Conservation (phyloP, 148 eudicot species). For the Pharnaceum exiguum region DNA sequence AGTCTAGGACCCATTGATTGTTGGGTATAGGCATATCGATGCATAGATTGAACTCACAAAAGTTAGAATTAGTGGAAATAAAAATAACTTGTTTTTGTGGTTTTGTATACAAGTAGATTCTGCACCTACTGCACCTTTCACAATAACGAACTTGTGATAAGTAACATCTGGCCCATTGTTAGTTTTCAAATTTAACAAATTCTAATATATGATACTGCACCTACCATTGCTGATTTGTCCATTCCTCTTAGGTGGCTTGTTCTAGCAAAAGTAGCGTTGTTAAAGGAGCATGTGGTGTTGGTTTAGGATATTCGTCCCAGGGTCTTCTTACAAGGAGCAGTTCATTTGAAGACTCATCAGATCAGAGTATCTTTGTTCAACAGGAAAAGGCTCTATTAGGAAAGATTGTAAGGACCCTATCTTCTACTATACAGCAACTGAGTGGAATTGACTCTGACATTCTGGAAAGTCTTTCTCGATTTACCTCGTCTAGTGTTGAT, state of each 20-base stretch:
- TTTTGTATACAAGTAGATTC: no score
- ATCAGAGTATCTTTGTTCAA: slow-evolving; percentile 31
- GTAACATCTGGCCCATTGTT: no score
- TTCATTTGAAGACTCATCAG: slow-evolving; percentile 30
- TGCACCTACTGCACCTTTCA: no score
- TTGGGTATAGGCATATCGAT: no score
- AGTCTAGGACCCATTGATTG: no score
- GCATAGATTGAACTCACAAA: no score
- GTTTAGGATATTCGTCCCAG: slow-evolving; percentile 82
- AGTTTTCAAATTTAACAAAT: no score
- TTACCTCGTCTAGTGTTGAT: slow-evolving; percentile 33
- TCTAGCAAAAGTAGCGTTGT: slow-evolving; percentile 66
- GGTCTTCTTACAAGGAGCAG: slow-evolving; percentile 59
- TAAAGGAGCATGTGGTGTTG: slow-evolving; percentile 94
- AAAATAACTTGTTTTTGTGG: no score
- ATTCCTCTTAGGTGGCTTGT: slow-evolving; percentile 57
- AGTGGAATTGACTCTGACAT: slow-evolving; percentile 34
- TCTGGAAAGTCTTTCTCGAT: slow-evolving; percentile 40
- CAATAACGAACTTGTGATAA: no score
- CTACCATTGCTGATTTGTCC: slow-evolving; percentile 7
- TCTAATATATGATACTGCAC: neutral
- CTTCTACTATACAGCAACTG: slow-evolving; percentile 46
- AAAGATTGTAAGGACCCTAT: slow-evolving; percentile 50
- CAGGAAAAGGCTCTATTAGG: slow-evolving; percentile 60
- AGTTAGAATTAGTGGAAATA: no score